Base-by-base conservation (phyloP, 306 rosid species). In the Vicia sativa region DNA sequence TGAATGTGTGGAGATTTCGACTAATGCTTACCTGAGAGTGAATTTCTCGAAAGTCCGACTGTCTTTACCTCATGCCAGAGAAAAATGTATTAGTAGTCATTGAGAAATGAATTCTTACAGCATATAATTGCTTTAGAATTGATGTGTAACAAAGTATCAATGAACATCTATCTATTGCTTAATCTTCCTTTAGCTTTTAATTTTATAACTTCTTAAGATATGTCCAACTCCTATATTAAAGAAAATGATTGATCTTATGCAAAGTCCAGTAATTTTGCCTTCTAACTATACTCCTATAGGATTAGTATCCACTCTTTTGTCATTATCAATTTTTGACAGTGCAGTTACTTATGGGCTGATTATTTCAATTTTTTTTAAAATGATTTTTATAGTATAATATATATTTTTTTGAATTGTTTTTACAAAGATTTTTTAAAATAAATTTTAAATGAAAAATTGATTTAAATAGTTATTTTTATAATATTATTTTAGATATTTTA, bases 81-180 rank as follows among this genome's bases (percentile, higher is more conserved):
- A 11, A 18, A 67, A 15, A 58, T 29, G 12, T 53, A 43, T 55
- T 41, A 1, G 13, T n/a, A n/a, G n/a, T 26, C 18, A 50, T 49
- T 68, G 70, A 11, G 41, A 68, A 67, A 61, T 29, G 19, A n/a
- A 46, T 45, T 59, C 56, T 38, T 43, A 57, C 45, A 3, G 57
- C 64, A 11, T 67, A 28, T 49, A 50, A 26, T 23, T 59, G 68
- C 57, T 39, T 11, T 39, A 13, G 64, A 49, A 49, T 68, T 15
- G 11, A 38, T 67, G 14, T 25, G 63, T 15, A 55, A 11, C 10
- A 41, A 14, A 72, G 6, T 42, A 54, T 21, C 70, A 41, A 28
- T 18, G 46, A 42, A 10, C 7, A 52, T 5, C 54, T 62, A 61
- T 62, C 9, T 61, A 25, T 61, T 7, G 10, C 7, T 16, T 7